These are phyloP conservation scores for Penicillium paxilli DNA, from an alignment of 495 filamentous ascomycete species.

Conservation along the genomic window DNA sequence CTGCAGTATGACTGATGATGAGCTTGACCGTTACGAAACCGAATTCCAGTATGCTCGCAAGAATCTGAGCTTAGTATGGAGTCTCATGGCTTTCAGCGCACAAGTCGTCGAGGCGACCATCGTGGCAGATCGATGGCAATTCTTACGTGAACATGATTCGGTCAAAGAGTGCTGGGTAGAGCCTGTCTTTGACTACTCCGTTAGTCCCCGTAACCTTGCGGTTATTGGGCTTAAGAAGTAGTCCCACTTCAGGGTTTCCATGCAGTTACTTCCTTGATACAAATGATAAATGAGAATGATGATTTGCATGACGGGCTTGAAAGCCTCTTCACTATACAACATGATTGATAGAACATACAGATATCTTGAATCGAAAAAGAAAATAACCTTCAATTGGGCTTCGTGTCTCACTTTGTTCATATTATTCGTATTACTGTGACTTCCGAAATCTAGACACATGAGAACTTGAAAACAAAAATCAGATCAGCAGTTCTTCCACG, in stretches of 20 bases:
- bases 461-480: too few relatives aligned
- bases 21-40: constrained; percentile 68
- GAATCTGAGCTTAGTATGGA: constrained; percentile 85
- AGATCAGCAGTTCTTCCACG: background rate
- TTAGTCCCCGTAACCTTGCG: constrained; percentile 86
- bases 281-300: too few relatives aligned
- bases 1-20: constrained; percentile 65
- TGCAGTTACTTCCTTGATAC: background rate
- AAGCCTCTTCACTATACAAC: too few relatives aligned
- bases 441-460: too few relatives aligned
- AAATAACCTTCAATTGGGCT: too few relatives aligned
- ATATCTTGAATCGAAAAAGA: too few relatives aligned
- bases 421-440: too few relatives aligned
- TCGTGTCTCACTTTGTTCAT: too few relatives aligned
- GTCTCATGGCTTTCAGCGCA: constrained; percentile 92
- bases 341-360: too few relatives aligned
- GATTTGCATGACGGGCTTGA: too few relatives aligned
- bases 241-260: too few relatives aligned
- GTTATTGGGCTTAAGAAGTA: constrained; percentile 86
- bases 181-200: constrained; percentile 81
- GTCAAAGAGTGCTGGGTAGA: constrained; percentile 85
- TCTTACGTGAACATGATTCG: constrained; percentile 69
- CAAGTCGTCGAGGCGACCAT: constrained; percentile 85
- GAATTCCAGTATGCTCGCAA: constrained; percentile 65
- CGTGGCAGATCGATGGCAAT: constrained; percentile 90